phyloP scores from a whole-genome alignment of 805 yeast genomes.

The Metschnikowia gelsemii region DNA sequence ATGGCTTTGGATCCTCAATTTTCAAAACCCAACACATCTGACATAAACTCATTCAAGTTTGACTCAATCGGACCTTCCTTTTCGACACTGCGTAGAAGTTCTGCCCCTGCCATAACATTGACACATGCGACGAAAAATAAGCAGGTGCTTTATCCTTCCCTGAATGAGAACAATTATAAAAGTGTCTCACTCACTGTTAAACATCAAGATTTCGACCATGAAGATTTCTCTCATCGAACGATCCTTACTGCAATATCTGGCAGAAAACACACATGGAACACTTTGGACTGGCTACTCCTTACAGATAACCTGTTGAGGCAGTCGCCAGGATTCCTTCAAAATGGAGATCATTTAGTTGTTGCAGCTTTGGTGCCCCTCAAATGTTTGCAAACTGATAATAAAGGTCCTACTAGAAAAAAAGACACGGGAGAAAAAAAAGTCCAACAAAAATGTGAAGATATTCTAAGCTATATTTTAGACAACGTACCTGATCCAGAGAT shows the following conservation, averaged over 20 bases:
- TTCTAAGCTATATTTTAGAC: constrained; percentile 23
- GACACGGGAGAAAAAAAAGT: constrained; percentile 18
- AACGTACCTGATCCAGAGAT: constrained; percentile 20
- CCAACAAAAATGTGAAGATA: constrained; percentile 24
- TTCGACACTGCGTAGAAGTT: constrained; percentile 12
- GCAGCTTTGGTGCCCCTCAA: constrained; percentile 34
- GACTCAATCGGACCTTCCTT: constrained; percentile 30
- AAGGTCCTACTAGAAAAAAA: constrained; percentile 12
- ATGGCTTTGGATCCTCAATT: constrained; percentile 55
- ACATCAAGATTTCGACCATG: constrained; percentile 38
- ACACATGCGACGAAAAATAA: constrained; percentile 11
- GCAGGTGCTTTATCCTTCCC: constrained; percentile 27
- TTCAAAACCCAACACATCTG: constrained; percentile 36
- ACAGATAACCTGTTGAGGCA: constrained; percentile 12
- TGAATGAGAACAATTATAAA: constrained; percentile 44
- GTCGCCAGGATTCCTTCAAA: constrained; percentile 27
- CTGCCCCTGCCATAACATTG: constrained; percentile 2
- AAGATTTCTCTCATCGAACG: constrained; percentile 25
- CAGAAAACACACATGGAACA: constrained; percentile 45
- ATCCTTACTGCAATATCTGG: constrained; percentile 40
- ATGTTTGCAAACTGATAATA: constrained; percentile 18
- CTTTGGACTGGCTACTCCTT: constrained; percentile 39
- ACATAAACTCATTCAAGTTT: constrained; percentile 46
- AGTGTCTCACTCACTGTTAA: constrained; percentile 43
- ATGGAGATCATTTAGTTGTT: constrained; percentile 42